A percentile compares a stretch with the other conserved stretches of the same genome.
Conservation (phyloP, 2,329 filamentous ascomycete genomes). For the Trichophyton equinum region DNA sequence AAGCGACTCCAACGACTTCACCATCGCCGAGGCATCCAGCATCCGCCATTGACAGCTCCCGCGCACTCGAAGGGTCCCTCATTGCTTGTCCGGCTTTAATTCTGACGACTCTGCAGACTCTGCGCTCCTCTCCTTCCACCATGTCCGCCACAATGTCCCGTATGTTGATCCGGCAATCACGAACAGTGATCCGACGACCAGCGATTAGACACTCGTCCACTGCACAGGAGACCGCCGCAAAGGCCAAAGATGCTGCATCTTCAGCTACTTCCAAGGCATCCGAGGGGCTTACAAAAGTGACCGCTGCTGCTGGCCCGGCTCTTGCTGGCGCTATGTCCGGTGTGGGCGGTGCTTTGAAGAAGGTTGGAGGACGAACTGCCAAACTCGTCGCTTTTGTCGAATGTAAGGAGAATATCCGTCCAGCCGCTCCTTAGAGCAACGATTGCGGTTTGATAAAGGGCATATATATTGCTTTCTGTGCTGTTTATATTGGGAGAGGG, state of each 20-base stretch:
- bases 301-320: slow-evolving; percentile 65
- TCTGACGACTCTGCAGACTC: slow-evolving; percentile 2
- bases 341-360: slow-evolving; percentile 53
- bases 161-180: slow-evolving; percentile 36
- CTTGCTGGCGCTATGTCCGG: slow-evolving; percentile 60
- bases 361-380: slow-evolving; percentile 73
- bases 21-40: neutral
- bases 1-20: neutral
- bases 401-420: slow-evolving; percentile 51
- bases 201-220: slow-evolving; percentile 37
- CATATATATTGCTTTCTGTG: slow-evolving; percentile 2
- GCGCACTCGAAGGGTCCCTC: slow-evolving; percentile 20
- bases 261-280: slow-evolving; percentile 50
- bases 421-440: neutral
- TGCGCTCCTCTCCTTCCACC: slow-evolving; percentile 19
- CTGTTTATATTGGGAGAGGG: slow-evolving; percentile 1
- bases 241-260: slow-evolving; percentile 31
- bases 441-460: slow-evolving; percentile 1
- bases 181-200: slow-evolving; percentile 35
- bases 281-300: slow-evolving; percentile 70
- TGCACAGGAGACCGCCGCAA: slow-evolving; percentile 33
- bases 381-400: slow-evolving; percentile 67
- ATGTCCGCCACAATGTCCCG: slow-evolving; percentile 35
- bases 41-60: slow-evolving; percentile 29
- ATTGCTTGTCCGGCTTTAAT: slow-evolving; percentile 16